Evolutionary conservation across 1,284 basidiomycete genomes (phyloP).

Genomic region (Jaminaea rosea): DNA sequence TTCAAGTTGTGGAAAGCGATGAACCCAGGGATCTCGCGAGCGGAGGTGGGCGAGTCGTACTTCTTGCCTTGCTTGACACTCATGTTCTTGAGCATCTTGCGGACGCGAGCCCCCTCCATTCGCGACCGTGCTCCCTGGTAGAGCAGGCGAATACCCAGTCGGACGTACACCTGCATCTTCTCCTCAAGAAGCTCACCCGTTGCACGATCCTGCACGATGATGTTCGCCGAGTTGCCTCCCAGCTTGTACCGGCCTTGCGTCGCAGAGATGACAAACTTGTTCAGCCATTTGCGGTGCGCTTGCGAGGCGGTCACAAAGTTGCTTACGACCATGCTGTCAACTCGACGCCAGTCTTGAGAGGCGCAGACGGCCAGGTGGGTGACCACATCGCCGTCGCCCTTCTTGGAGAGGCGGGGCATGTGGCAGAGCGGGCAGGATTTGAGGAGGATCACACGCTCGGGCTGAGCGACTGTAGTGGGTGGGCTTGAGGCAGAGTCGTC

Average conservation of each 20-base stretch:
- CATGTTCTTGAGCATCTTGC: constrained; percentile 71
- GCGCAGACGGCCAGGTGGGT: constrained; percentile 79
- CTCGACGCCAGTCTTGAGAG: constrained; percentile 78
- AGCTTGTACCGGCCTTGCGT: constrained; percentile 68
- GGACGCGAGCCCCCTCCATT: constrained; percentile 82
- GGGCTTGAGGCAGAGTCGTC: no score
- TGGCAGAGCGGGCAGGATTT: constrained; percentile 89
- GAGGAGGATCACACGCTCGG: constrained; percentile 84
- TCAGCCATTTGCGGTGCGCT: constrained; percentile 94
- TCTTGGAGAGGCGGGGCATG: constrained; percentile 69
- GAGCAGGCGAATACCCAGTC: constrained; percentile 78
- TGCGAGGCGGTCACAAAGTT: constrained; percentile 92
- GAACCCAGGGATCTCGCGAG: constrained; percentile 72
- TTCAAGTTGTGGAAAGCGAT: constrained; percentile 84
- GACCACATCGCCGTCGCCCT: constrained; percentile 84
- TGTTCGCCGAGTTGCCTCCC: constrained; percentile 86
- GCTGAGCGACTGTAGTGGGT: no score
- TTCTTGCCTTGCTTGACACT: constrained; percentile 91
- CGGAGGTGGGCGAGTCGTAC: constrained; percentile 77
- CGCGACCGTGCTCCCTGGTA: constrained; percentile 82
- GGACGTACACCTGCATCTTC: constrained; percentile 91
- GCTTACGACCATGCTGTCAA: constrained; percentile 63
- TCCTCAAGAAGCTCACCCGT: constrained; percentile 92
- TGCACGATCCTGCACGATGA: constrained; percentile 56
- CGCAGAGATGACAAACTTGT: constrained; percentile 73